Base-by-base conservation (phyloP, 805 yeast species). In the Lipomyces sp. region DNA sequence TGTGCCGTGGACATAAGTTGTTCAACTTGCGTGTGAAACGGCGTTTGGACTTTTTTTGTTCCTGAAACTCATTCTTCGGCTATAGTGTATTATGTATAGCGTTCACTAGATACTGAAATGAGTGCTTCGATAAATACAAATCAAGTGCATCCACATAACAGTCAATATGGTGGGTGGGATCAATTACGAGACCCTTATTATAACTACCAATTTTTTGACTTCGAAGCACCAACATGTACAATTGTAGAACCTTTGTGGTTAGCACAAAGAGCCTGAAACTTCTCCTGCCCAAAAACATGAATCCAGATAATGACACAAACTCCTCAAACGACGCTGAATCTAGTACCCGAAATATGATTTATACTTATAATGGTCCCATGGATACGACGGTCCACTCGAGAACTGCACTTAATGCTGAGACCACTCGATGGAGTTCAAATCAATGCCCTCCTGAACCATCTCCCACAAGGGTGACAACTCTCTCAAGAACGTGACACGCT, bases 361-460 rank as follows among this genome's bases (percentile, higher is more conserved):
- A 42, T 42, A 51, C 24, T 29, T 48, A 24, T 48, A 18, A 48
- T 10, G 1, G 53, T n/a, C n/a, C 0, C 10, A 10, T 48, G 29
- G n/a, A 48, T 2, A n/a, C 1, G 2, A 48, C 51, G 53, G 4
- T 24, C 32, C 15, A 42, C 13, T 39, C 7, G 24, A 42, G 48
- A n/a, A n/a, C n/a, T n/a, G 24, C 53, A 39, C 10, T 53, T 58
- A 95, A 80, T 95, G 99, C 71, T 97, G 98, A 67, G 97, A 90
- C 99, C 99, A 95, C 81, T 95, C 96, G 75, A 95, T 95, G 42
- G 96, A 85, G 75, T 89, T 85, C 77, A 95, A 83, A 77, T 95
- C 99, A 75, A 95, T 94, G 72, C 99, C 99, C 72, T 95, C 98
- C 80, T 95, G 97, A 65, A 92, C 97, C 98, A 95, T 93, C 81